phyloP scores from a whole-genome alignment of 129 eudicot species.

The Chrysanthemum seticuspe region DNA sequence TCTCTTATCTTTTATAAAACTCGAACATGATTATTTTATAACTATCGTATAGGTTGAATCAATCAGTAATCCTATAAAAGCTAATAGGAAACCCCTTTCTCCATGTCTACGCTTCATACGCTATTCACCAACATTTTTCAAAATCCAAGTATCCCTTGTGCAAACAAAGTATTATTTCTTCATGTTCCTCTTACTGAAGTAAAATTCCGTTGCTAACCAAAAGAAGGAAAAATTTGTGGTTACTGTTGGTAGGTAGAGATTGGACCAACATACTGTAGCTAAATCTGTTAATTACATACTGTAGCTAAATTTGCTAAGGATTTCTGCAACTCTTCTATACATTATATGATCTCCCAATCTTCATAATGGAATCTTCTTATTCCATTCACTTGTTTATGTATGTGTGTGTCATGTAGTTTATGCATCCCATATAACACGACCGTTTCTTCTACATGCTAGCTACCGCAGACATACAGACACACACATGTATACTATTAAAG shows the following conservation, averaged over 20 bases:
- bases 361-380: too few species aligned
- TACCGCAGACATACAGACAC: neutral
- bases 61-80: too few species aligned
- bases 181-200: neutral
- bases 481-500: neutral
- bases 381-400: neutral
- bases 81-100: too few species aligned
- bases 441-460: slow-evolving; percentile 1
- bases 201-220: slow-evolving; percentile 14
- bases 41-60: too few species aligned
- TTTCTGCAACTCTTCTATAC: neutral
- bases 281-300: neutral
- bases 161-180: neutral
- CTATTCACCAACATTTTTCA: neutral
- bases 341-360: neutral
- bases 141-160: neutral
- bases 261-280: neutral
- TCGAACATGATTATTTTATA: too few species aligned
- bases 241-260: neutral
- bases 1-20: neutral
- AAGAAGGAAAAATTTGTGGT: neutral
- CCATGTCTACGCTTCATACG: too few species aligned
- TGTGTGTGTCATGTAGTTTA: neutral
- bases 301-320: neutral
- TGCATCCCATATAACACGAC: neutral